Base-by-base conservation (phyloP, 257 asterid genomes). In the Perilla frutescens region DNA sequence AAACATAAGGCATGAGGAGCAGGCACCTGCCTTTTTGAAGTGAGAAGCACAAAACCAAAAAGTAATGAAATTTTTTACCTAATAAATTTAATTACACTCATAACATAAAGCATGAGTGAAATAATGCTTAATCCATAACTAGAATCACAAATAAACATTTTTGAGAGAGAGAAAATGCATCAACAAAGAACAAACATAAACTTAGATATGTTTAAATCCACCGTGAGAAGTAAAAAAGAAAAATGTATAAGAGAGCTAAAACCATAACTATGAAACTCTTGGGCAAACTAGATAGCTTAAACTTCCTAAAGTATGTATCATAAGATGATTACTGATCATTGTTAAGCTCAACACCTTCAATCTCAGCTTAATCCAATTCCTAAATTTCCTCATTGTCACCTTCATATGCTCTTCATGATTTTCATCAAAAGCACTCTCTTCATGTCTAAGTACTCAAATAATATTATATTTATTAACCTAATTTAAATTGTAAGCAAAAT, bases 401-500 rank as follows among this genome's bases (percentile, higher is more conserved):
- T 66, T 31, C 29, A 66, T 7, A 7, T 47, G 13, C 32, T 66
- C 71, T 34, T 31, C 9, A 65, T 34, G 58, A 31, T 65, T 31
- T 29, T 40, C 5, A 26, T 63, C 10, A 8, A 44, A 15, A 26
- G 40, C 56, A 45, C 56, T 45, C 54, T 47, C 44, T 65, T 29
- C 26, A 45, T 47, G 41, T 29, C 43, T 45, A 63, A 41, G 54
- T 8, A 20, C 1, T 32, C 26, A 5, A 31, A 6, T 7, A 45
- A 29, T 7, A 41, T 6, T 14, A 6, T 39, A 40, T 3, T 62
- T 40, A n/a, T 37, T 62, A 7, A 32, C 32, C 34, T 15, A 62
- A 61, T 61, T 61, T 15, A 61, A 40, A 37, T 29, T 10, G 66
- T 6, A 5, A 60, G 67, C 32, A 61, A 61, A 62, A 39, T 6